These are phyloP conservation scores for Pythium inflatum DNA, from an alignment of 352 stramenopile genomes.

Conservation along the genomic window DNA sequence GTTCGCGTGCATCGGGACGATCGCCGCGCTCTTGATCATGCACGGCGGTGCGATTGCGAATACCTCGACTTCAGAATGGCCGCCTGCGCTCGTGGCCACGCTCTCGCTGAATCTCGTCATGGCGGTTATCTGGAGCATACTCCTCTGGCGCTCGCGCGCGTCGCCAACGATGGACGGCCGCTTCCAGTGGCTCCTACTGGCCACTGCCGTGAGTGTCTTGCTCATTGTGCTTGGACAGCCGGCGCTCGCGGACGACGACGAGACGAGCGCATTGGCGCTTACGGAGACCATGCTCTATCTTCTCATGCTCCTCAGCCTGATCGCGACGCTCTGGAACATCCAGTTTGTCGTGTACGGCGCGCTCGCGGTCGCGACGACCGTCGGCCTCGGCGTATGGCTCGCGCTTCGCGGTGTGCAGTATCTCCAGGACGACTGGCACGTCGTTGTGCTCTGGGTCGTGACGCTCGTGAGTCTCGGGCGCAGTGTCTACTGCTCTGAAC, in stretches of 20 bases:
- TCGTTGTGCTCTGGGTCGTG: conserved; percentile 46
- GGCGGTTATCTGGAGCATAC: conserved; percentile 11
- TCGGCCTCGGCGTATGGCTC: conserved; percentile 44
- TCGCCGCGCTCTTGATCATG: conserved; percentile 43
- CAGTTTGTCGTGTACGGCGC: conserved; percentile 54
- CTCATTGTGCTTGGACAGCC: conserved; percentile 49
- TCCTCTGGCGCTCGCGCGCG: conserved; percentile 36
- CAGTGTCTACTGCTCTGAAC: conserved; percentile 49
- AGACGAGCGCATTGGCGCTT: conserved; percentile 38
- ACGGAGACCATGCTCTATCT: conserved; percentile 61
- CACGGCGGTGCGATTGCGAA: conserved; percentile 44
- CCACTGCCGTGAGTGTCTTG: conserved; percentile 36
- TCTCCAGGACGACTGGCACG: conserved; percentile 51
- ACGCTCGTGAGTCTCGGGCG: conserved; percentile 46
- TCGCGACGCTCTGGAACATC: conserved; percentile 60
- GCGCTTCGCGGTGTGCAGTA: conserved; percentile 24
- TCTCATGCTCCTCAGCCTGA: conserved; percentile 49
- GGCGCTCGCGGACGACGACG: conserved; percentile 15
- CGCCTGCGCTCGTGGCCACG: conserved; percentile 37
- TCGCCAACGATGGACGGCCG: conserved; percentile 30
- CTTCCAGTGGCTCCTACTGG: conserved; percentile 46
- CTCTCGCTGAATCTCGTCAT: conserved; percentile 9
- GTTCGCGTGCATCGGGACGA: conserved; percentile 38
- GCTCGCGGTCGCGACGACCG: conserved; percentile 33
- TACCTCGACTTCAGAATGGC: conserved; percentile 15